Conservation (phyloP, 1,284 basidiomycete genomes). For the Ganoderma sp. region DNA sequence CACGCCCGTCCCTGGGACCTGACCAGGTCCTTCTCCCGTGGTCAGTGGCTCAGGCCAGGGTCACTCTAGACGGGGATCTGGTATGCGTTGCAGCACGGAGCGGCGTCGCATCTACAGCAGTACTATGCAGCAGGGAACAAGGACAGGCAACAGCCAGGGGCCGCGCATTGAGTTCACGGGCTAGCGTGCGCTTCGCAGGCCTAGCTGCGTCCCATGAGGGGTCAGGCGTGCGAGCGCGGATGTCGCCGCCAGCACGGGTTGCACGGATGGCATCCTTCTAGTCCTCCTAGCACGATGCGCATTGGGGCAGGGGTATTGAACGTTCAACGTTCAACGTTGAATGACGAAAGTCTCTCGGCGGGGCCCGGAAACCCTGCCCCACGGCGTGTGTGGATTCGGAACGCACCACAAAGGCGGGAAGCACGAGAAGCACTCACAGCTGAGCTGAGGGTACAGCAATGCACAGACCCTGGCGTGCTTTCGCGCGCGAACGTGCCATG, state of each 20-base stretch:
- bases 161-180: not conserved
- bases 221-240: constrained; percentile 12
- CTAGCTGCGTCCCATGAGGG: constrained; percentile 15
- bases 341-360: not conserved
- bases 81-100: not conserved
- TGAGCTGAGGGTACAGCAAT: not conserved
- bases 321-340: not conserved
- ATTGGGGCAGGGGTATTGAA: not conserved
- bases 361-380: not conserved
- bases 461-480: not conserved
- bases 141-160: not conserved
- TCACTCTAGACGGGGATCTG: not conserved
- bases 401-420: not conserved
- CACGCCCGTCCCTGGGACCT: not conserved
- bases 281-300: not conserved
- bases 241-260: not conserved
- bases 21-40: not conserved
- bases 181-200: not conserved
- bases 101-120: not conserved
- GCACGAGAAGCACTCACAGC: constrained; percentile 6
- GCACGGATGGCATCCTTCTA: constrained; percentile 3
- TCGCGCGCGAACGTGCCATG: constrained; percentile 10
- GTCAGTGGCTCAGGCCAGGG: not conserved
- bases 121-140: not conserved
- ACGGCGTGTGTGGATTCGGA: not conserved